These are phyloP conservation scores for Ulota crispa DNA, from an alignment of 225 moss, liverwort and hornwort species.

Conservation along the genomic window DNA sequence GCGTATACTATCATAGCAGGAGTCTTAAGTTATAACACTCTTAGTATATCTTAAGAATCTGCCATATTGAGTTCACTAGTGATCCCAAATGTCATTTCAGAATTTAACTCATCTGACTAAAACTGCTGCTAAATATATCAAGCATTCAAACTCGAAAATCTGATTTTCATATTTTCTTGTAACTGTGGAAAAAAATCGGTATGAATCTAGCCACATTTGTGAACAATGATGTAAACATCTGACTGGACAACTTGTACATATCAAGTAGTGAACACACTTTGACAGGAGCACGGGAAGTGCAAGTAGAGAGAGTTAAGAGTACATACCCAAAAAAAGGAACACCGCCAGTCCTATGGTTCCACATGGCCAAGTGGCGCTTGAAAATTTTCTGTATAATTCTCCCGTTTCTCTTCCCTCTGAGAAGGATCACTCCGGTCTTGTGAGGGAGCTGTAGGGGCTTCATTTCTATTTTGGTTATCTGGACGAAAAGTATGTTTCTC, in stretches of 20 bases:
- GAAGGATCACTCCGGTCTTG: constrained; percentile 9
- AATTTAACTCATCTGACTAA: too few relatives aligned
- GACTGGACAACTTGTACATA: not conserved
- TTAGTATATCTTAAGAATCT: not conserved
- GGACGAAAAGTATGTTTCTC: not conserved
- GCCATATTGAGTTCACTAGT: not conserved
- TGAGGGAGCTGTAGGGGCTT: not conserved
- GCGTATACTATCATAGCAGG: not conserved
- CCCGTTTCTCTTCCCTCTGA: not conserved
- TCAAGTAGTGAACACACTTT: not conserved
- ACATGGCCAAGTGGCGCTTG: constrained; percentile 29
- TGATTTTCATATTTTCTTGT: too few relatives aligned
- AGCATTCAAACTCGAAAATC: too few relatives aligned
- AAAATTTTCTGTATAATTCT: not conserved
- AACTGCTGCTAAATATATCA: too few relatives aligned
- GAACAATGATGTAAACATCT: not conserved
- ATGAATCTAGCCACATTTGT: too few relatives aligned
- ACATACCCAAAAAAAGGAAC: not conserved
- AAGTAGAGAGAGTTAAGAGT: not conserved
- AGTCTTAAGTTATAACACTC: not conserved
- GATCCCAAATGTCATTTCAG: too few relatives aligned
- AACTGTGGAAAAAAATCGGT: too few relatives aligned
- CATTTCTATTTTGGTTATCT: too few relatives aligned
- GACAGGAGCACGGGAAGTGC: not conserved
- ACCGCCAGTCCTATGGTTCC: constrained; percentile 27